These are phyloP conservation scores for Blastocystis sp. DNA, from an alignment of 352 stramenopile species.

Conservation along the genomic window DNA sequence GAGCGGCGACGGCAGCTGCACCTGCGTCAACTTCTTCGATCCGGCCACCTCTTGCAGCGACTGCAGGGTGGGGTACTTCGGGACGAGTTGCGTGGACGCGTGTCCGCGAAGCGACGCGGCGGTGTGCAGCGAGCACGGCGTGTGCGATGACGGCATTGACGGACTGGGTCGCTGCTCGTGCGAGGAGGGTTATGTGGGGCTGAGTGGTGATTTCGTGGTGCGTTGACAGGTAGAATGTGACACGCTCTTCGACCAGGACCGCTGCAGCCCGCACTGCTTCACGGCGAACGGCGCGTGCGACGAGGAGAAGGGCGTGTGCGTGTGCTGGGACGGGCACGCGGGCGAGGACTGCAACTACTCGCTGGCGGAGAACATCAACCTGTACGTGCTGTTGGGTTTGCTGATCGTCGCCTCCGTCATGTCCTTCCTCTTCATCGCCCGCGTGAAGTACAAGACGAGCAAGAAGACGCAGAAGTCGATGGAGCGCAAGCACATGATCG, in stretches of 20 bases:
- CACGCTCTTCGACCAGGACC: slow-evolving; percentile 18
- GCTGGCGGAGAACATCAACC: slow-evolving; percentile 8
- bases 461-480: slow-evolving; percentile 25
- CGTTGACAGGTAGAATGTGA: slow-evolving; percentile 44
- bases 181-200: slow-evolving; percentile 37
- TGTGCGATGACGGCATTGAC: slow-evolving; percentile 63
- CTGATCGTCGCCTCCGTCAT: slow-evolving; percentile 26
- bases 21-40: slow-evolving; percentile 85
- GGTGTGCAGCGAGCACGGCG: slow-evolving; percentile 30
- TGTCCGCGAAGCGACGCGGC: not conserved
- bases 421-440: slow-evolving; percentile 37
- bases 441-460: not conserved
- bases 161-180: slow-evolving; percentile 51
- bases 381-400: slow-evolving; percentile 28
- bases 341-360: slow-evolving; percentile 51
- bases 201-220: not conserved
- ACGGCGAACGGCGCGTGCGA: slow-evolving; percentile 38
- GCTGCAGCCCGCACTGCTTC: slow-evolving; percentile 33
- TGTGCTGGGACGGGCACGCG: slow-evolving; percentile 38
- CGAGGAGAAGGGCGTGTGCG: slow-evolving; percentile 36
- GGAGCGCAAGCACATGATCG: slow-evolving; percentile 20
- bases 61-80: slow-evolving; percentile 14
- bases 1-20: slow-evolving; percentile 80
- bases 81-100: not conserved
- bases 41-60: slow-evolving; percentile 79